Evolutionary conservation across 768 basidiomycete genomes (phyloP), one percentile per base, ranked within the genome.

Genomic region (Phlebiopsis flavidoalba): DNA sequence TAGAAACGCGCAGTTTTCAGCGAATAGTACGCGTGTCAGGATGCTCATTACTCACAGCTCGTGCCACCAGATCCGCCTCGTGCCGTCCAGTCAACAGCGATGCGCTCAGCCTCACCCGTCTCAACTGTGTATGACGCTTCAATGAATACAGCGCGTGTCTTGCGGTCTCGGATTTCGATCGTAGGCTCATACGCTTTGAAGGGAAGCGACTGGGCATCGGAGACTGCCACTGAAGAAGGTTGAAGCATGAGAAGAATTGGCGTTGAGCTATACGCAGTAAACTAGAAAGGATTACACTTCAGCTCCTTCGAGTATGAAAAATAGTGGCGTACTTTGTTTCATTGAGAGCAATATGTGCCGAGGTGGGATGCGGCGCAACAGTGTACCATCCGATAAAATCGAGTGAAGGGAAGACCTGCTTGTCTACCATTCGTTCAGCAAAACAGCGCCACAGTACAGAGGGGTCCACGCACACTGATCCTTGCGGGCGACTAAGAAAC

Each of bases 301-400:
- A 43, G 26, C 51, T 31, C 26, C 26, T 31, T 6, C 26, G 26
- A 31, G 26, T 31, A 31, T 2, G 6, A 31, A 31, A 14, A 5
- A 51, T 40, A 48, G 64, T 33, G 21, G 47, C 74, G 15, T 61
- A 87, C 95, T 79, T 97, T n/a, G n/a, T 93, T 71, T 91, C 87
- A 70, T 98, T 93, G 17, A 98, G 80, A 1, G 83, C 79, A 49
- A 93, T 86, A 68, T 98, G 94, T 19, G 77, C 77, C n/a, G 81
- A 68, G 1, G 87, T 87, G 0, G 93, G 93, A 11, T 78, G 76
- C n/a, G 81, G 71, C 15, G 93, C 88, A 48, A 95, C 87, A 0
- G 91, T 91, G 74, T 99, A 99, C 97, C 97, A 99, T 8, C 97
- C 97, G 54, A 99, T 91, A 69, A 99, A 88, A 70, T 98, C 97